Conservation (phyloP, 2,329 filamentous ascomycete species). For the Sphaerulina populicola region DNA sequence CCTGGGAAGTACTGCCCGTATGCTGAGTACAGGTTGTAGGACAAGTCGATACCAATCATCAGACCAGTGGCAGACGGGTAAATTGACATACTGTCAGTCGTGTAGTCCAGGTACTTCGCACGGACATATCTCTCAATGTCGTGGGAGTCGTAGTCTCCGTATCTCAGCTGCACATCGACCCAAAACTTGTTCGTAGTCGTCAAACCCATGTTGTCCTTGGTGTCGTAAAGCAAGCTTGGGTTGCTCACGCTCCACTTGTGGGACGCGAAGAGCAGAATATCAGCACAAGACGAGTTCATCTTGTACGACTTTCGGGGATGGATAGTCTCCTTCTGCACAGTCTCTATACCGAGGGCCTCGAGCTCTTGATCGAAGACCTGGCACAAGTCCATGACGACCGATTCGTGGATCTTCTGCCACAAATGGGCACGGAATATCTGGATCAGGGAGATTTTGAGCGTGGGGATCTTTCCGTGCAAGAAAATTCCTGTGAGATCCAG, state of each 20-base stretch:
- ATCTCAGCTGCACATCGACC: conserved; percentile 92
- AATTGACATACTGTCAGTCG: conserved; percentile 96
- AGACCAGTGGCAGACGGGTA: conserved; percentile 94
- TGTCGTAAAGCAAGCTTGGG: conserved; percentile 88
- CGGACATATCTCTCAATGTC: conserved; percentile 97
- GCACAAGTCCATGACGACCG: conserved; percentile 96
- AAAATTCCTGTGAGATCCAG: conserved; percentile 97
- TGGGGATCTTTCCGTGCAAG: conserved; percentile 97
- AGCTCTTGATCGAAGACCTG: conserved; percentile 97
- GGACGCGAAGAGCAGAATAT: conserved; percentile 91
- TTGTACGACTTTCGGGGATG: conserved; percentile 99
- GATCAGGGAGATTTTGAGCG: conserved; percentile 92
- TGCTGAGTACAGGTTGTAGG: conserved; percentile 96
- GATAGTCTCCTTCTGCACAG: conserved; percentile 97
- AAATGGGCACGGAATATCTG: conserved; percentile 99
- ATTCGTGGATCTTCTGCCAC: conserved; percentile 99
- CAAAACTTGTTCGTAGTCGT: conserved; percentile 99
- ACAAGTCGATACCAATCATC: conserved; percentile 95
- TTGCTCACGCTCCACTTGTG: conserved; percentile 98
- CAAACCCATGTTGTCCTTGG: conserved; percentile 86
- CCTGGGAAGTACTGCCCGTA: conserved; percentile 99
- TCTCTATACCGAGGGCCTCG: conserved; percentile 91
- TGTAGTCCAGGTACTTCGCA: conserved; percentile 98
- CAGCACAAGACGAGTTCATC: conserved; percentile 99
- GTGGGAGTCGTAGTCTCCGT: conserved; percentile 97